These are phyloP conservation scores for Cryptococcus sp. DNA, from an alignment of 1,284 basidiomycete genomes.

Conservation along the genomic window DNA sequence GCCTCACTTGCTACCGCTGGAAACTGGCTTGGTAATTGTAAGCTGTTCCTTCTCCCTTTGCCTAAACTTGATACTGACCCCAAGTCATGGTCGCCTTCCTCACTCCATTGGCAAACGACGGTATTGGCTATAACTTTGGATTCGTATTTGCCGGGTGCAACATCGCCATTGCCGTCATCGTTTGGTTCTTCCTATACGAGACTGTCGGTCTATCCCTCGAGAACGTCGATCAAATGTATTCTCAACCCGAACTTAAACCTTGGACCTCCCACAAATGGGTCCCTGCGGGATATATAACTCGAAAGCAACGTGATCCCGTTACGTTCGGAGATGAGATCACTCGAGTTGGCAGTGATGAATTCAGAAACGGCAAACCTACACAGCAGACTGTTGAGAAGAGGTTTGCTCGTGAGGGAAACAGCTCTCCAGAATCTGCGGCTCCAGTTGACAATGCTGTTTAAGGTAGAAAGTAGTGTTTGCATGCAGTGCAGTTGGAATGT, in stretches of 20 bases:
- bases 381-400: not conserved
- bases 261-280: not conserved
- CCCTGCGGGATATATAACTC: not conserved
- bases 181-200: conserved; percentile 26
- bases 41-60: not conserved
- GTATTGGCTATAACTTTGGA: not conserved
- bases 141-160: not conserved
- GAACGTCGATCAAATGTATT: conserved; percentile 14
- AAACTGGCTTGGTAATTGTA: not conserved
- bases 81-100: not conserved
- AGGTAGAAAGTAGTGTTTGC: too few species aligned
- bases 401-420: too few species aligned
- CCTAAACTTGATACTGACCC: not conserved
- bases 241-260: not conserved
- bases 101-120: not conserved
- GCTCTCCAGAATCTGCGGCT: too few species aligned
- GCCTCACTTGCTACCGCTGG: not conserved
- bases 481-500: too few species aligned
- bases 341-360: conserved; percentile 2
- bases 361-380: not conserved
- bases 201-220: conserved; percentile 30
- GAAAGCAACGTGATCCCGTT: not conserved
- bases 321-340: not conserved
- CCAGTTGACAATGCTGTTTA: too few species aligned
- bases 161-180: not conserved